Evolutionary conservation across 352 stramenopile species (phyloP).

Genomic region (Pythium biforme): DNA sequence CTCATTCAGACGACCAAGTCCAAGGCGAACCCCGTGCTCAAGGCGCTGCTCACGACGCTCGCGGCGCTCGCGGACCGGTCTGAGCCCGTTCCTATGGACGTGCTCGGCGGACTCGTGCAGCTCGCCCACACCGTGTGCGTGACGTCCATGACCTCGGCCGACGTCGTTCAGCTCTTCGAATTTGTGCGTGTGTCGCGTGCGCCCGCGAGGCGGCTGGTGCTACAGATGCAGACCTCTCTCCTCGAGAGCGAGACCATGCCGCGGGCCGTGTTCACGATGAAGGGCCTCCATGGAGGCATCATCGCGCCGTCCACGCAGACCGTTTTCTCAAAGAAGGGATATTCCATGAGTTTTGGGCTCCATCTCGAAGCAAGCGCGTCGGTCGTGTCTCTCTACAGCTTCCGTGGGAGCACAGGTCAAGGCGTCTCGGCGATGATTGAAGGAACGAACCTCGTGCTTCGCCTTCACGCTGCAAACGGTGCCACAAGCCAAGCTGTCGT

Average conservation of each 20-base stretch:
- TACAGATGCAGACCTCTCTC: slow-evolving; percentile 61
- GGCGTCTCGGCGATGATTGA: slow-evolving; percentile 64
- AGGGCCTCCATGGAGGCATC: slow-evolving; percentile 57
- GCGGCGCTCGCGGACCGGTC: slow-evolving; percentile 35
- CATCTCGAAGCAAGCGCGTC: slow-evolving; percentile 35
- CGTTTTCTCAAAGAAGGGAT: slow-evolving; percentile 75
- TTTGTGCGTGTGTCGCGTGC: slow-evolving; percentile 54
- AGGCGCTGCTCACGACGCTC: slow-evolving; percentile 46
- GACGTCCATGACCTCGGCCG: slow-evolving; percentile 56
- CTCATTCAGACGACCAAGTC: slow-evolving; percentile 14
- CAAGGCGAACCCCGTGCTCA: slow-evolving; percentile 38
- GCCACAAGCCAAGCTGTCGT: slow-evolving; percentile 52
- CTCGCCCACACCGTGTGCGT: slow-evolving; percentile 45
- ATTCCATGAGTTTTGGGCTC: slow-evolving; percentile 68
- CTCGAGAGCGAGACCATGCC: slow-evolving; percentile 53
- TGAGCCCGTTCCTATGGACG: slow-evolving; percentile 25
- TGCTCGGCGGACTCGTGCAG: slow-evolving; percentile 39
- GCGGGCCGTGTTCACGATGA: slow-evolving; percentile 73
- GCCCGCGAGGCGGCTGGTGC: slow-evolving; percentile 41
- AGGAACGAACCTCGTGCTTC: slow-evolving; percentile 52
- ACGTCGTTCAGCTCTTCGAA: slow-evolving; percentile 72
- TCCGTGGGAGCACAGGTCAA: slow-evolving; percentile 72
- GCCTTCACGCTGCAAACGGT: slow-evolving; percentile 43
- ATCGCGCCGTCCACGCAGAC: slow-evolving; percentile 55
- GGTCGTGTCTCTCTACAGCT: slow-evolving; percentile 64